Evolutionary conservation across 345 rosid species (phyloP).

Genomic region (Salix brachista): DNA sequence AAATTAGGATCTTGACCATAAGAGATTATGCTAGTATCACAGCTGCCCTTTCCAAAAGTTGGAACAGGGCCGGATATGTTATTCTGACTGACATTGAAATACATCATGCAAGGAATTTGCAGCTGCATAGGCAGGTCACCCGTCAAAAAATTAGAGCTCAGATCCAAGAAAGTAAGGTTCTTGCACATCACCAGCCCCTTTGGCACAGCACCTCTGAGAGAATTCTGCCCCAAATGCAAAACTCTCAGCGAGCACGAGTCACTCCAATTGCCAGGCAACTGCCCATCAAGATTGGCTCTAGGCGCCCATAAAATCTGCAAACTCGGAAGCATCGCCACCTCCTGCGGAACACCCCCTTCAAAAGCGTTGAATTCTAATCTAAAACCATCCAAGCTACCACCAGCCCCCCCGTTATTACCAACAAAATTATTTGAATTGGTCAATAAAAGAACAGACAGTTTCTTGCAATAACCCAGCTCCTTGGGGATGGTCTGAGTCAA

Average conservation of each 20-base stretch:
- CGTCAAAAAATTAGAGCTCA: conserved; percentile 49
- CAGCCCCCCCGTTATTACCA: not conserved
- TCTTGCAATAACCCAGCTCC: conserved; percentile 44
- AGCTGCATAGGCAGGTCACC: conserved; percentile 46
- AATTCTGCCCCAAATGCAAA: conserved; percentile 52
- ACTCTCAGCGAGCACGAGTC: conserved; percentile 47
- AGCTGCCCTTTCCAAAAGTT: conserved; percentile 28
- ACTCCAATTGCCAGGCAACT: conserved; percentile 45
- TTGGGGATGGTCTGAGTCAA: conserved; percentile 46
- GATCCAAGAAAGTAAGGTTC: conserved; percentile 55
- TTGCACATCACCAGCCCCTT: conserved; percentile 37
- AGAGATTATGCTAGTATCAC: conserved; percentile 22
- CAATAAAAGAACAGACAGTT: conserved; percentile 43
- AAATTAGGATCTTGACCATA: conserved; percentile 11
- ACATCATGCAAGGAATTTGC: conserved; percentile 52
- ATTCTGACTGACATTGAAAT: conserved; percentile 53
- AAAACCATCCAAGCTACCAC: conserved; percentile 16
- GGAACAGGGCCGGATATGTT: conserved; percentile 49
- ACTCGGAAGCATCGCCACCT: conserved; percentile 33
- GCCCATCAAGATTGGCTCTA: conserved; percentile 54
- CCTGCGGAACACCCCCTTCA: conserved; percentile 39
- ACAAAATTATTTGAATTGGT: conserved; percentile 41
- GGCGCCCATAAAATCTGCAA: conserved; percentile 72
- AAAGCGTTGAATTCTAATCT: conserved; percentile 61
- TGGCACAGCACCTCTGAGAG: conserved; percentile 36